Evolutionary conservation across 768 basidiomycete genomes (phyloP).

Genomic region (Pulveroboletus sp.): DNA sequence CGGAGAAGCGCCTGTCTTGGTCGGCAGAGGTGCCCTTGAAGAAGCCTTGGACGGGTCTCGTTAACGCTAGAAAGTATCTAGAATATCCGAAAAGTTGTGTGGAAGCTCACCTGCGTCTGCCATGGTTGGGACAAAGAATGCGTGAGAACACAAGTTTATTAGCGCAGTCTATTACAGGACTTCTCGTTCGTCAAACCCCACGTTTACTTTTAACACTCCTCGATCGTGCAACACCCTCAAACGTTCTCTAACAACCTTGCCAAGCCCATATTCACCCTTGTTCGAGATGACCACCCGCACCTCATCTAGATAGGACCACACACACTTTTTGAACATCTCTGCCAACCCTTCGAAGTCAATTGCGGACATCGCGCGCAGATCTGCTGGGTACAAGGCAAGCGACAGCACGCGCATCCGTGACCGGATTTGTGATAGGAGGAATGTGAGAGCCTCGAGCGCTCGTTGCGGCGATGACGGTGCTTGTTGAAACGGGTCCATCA

Average conservation of each 20-base stretch:
- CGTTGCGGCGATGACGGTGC: slow-evolving; percentile 5
- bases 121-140: slow-evolving; percentile 35
- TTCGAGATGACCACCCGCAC: slow-evolving; percentile 29
- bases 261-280: slow-evolving; percentile 26
- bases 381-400: slow-evolving; percentile 29
- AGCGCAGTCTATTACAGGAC: slow-evolving; percentile 15
- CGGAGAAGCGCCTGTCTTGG: slow-evolving; percentile 89
- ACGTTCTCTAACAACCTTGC: slow-evolving; percentile 21
- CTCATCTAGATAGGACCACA: slow-evolving; percentile 24
- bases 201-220: slow-evolving; percentile 25
- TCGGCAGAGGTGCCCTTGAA: slow-evolving; percentile 90
- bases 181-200: slow-evolving; percentile 31
- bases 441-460: slow-evolving; percentile 22
- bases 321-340: slow-evolving; percentile 17
- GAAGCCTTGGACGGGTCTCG: slow-evolving; percentile 48
- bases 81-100: slow-evolving; percentile 1
- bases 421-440: slow-evolving; percentile 23
- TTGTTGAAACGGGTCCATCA: slow-evolving; percentile 18
- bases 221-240: slow-evolving; percentile 19
- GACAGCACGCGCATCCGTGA: slow-evolving; percentile 30
- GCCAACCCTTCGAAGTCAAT: slow-evolving; percentile 30
- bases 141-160: slow-evolving; percentile 19
- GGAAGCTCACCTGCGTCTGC: slow-evolving; percentile 50
- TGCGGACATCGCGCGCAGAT: slow-evolving; percentile 23
- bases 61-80: slow-evolving; percentile 9